phyloP scores from a whole-genome alignment of 129 eudicot genomes.

The Cynara cardunculus region DNA sequence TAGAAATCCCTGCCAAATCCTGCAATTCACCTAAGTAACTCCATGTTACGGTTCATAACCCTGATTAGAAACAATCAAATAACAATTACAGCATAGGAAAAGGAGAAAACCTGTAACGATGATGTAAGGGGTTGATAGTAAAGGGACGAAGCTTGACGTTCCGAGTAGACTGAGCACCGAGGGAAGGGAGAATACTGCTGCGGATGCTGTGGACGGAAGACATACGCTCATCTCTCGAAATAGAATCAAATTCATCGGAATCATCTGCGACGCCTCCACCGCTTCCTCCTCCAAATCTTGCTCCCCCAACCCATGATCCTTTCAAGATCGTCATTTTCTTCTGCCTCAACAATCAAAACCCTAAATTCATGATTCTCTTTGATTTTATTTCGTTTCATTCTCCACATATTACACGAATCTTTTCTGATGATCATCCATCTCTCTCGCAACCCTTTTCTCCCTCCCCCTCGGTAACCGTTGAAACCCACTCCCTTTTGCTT shows the following conservation, averaged over 20 bases:
- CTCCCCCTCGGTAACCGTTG: conserved; percentile 10
- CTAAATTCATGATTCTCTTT: conserved; percentile 2
- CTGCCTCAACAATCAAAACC: conserved; percentile 12
- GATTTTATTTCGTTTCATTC: background rate
- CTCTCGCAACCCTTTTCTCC: conserved; percentile 27
- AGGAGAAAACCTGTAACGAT: conserved; percentile 37
- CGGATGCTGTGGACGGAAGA: conserved; percentile 45
- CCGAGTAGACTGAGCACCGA: conserved; percentile 47
- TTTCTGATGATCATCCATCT: conserved; percentile 15
- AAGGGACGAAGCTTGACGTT: conserved; percentile 37
- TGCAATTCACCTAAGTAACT: conserved; percentile 13
- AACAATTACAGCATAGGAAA: background rate
- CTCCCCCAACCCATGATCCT: conserved; percentile 37
- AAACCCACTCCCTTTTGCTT: background rate
- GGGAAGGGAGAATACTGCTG: conserved; percentile 47
- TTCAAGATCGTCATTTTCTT: conserved; percentile 25
- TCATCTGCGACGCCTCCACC: conserved; percentile 12
- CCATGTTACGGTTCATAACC: background rate
- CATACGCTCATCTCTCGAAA: conserved; percentile 30
- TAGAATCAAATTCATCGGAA: conserved; percentile 26
- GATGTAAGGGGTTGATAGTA: conserved; percentile 49
- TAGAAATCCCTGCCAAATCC: conserved; percentile 49
- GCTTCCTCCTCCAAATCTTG: conserved; percentile 4
- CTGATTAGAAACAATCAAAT: background rate
- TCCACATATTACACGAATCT: background rate